Base-by-base conservation (phyloP, 352 stramenopile genomes). In the Globisporangium radiosum region DNA sequence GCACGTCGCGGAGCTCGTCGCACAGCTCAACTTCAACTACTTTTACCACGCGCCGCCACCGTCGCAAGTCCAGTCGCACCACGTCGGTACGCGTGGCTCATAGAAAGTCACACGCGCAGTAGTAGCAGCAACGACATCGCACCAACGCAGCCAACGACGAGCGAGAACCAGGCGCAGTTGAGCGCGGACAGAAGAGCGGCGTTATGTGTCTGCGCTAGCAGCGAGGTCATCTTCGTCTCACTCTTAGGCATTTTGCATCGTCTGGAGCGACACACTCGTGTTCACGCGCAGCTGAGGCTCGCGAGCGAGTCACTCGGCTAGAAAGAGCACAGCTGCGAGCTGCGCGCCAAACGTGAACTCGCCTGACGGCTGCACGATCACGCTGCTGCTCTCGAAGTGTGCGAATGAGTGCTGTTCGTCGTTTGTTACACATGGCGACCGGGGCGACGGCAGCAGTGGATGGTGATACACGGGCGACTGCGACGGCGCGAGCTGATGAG, bases 1-100 rank as follows among this genome's bases (percentile, higher is more conserved):
- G 9, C 73, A 93, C 59, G 74, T 91, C 14, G 80, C 73, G 17
- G 75, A 90, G 49, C 72, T 91, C 19, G 59, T 88, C 25, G 74
- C 77, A 14, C 75, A 87, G 37, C 75, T 93, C 50, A 93, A 89
- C 57, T 93, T 79, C 69, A 93, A 93, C 52, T 76, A 72, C 56
- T 88, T 78, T 44, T 88, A 88, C 51, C 73, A 86, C 59, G 49
- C 70, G 10, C 58, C 75, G 70, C 59, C 77, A 55, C 56, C 52
- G 2, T 57, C 53, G 17, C 50, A 52, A 44, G 40, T 44, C 1
- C 40, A 44, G 11, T 8, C 40, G 36, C 49, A 54, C 25, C 25
- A 33, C 25, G 25, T 33, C 25, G 25, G 25, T 33, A 33, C 25
- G 25, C 25, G 25, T 33, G 25, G 25, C 25, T 33, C 25, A 33